phyloP scores from a whole-genome alignment of 176 grass and related monocot genomes.

The Rhipidocladum racemiflorum region DNA sequence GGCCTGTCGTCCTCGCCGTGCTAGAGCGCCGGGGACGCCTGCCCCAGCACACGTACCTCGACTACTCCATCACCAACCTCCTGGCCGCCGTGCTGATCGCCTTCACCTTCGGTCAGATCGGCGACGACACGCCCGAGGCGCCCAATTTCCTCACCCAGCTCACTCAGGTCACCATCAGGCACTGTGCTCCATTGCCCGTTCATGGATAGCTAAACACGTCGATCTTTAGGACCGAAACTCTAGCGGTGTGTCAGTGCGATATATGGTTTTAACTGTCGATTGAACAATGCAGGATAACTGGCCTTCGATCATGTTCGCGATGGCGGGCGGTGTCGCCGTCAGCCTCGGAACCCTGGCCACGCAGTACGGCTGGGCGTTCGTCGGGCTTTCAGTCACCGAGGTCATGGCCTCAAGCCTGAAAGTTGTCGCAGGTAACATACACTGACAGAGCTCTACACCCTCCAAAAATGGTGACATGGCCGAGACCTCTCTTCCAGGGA shows the following conservation, averaged over 20 bases:
- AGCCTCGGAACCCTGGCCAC: slow-evolving; percentile 88
- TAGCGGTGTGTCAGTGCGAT: not conserved
- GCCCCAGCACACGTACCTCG: slow-evolving; percentile 89
- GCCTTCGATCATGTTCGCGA: slow-evolving; percentile 77
- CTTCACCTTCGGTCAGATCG: slow-evolving; percentile 75
- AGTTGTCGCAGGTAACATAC: slow-evolving; percentile 77
- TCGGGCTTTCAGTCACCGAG: slow-evolving; percentile 84
- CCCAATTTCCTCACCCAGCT: slow-evolving; percentile 94
- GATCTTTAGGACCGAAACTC: not conserved
- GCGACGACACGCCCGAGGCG: slow-evolving; percentile 45
- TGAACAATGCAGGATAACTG: slow-evolving; percentile 62
- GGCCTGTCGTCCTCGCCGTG: slow-evolving; percentile 89
- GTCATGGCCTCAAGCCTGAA: slow-evolving; percentile 86
- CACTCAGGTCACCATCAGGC: slow-evolving; percentile 34
- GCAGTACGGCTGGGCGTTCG: slow-evolving; percentile 90
- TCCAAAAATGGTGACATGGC: not conserved
- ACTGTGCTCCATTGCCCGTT: not conserved
- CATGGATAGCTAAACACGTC: not conserved
- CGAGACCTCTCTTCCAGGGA: slow-evolving; percentile 40
- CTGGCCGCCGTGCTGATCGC: slow-evolving; percentile 73
- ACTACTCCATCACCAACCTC: slow-evolving; percentile 87
- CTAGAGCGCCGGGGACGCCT: slow-evolving; percentile 79
- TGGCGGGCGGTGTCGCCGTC: slow-evolving; percentile 66
- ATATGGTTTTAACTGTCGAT: not conserved
- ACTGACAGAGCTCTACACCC: not conserved